Evolutionary conservation across 2,329 filamentous ascomycete genomes (phyloP).

Genomic region (Ceratocystis diversiconidia): DNA sequence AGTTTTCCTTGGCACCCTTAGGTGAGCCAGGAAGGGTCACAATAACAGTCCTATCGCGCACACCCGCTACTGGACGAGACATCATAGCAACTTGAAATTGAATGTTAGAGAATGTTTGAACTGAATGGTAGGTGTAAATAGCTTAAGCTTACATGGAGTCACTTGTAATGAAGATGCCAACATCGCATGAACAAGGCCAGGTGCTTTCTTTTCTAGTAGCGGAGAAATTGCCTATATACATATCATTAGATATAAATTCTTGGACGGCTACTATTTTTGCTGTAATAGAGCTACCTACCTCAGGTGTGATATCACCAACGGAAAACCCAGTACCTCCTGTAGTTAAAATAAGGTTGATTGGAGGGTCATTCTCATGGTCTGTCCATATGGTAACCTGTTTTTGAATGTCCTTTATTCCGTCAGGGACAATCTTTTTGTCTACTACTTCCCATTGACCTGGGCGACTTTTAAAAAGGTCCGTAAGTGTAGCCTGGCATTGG

Average conservation of each 20-base stretch:
- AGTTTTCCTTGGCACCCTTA: conserved; percentile 87
- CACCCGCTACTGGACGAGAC: conserved; percentile 83
- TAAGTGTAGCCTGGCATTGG: conserved; percentile 51
- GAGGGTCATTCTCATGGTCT: conserved; percentile 40
- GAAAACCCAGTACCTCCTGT: conserved; percentile 93
- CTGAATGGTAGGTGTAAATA: neutral
- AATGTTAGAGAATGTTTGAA: conserved; percentile 15
- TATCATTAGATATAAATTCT: conserved; percentile 16
- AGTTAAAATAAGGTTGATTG: conserved; percentile 65
- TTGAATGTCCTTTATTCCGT: conserved; percentile 63
- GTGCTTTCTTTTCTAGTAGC: conserved; percentile 70
- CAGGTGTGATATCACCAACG: conserved; percentile 69
- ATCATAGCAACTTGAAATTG: conserved; percentile 71
- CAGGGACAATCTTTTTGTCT: conserved; percentile 62
- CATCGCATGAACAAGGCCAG: conserved; percentile 92
- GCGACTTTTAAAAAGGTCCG: conserved; percentile 47
- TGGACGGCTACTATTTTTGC: neutral
- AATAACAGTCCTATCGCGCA: conserved; percentile 67
- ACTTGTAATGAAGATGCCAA: conserved; percentile 67
- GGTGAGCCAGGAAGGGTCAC: conserved; percentile 87
- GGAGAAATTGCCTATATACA: conserved; percentile 53
- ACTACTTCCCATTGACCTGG: conserved; percentile 46
- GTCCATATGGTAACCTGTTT: conserved; percentile 57
- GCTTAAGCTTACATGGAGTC: conserved; percentile 64
- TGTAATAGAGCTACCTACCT: conserved; percentile 37